A percentile compares a stretch with the other conserved stretches of the same genome.
These are phyloP conservation scores for Ilex paraguariensis DNA, from an alignment of 305 asterid species.

Conservation along the genomic window DNA sequence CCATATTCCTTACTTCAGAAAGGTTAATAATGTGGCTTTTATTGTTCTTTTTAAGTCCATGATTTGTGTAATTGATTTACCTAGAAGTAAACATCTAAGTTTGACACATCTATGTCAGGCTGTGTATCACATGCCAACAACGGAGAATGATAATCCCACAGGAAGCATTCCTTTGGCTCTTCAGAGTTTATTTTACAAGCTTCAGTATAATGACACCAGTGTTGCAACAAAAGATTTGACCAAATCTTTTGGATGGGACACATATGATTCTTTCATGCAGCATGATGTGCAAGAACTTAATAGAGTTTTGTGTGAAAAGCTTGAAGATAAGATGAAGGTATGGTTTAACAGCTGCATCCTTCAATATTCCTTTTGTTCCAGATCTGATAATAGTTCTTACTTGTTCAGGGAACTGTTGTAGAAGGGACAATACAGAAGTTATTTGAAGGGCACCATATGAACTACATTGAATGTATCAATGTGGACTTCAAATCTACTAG, in stretches of 20 bases:
- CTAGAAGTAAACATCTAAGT: slow-evolving; percentile 21
- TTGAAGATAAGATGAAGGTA: slow-evolving; percentile 97
- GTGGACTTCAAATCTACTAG: slow-evolving; percentile 67
- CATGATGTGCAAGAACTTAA: slow-evolving; percentile 95
- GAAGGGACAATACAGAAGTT: slow-evolving; percentile 95
- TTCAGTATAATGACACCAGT: slow-evolving; percentile 80
- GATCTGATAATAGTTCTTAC: slow-evolving; percentile 10
- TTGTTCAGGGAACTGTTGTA: slow-evolving; percentile 76
- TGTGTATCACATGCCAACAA: slow-evolving; percentile 92
- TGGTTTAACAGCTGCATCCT: neutral
- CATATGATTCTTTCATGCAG: slow-evolving; percentile 88
- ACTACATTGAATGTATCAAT: slow-evolving; percentile 80
- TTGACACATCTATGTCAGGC: slow-evolving; percentile 50
- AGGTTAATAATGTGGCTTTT: slow-evolving; percentile 33
- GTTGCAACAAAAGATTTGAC: slow-evolving; percentile 93
- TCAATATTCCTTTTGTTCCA: neutral
- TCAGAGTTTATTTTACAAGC: slow-evolving; percentile 88
- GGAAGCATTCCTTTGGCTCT: slow-evolving; percentile 93
- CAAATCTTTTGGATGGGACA: slow-evolving; percentile 94
- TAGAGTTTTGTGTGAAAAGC: slow-evolving; percentile 82
- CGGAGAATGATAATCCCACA: slow-evolving; percentile 90
- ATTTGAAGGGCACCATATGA: slow-evolving; percentile 93
- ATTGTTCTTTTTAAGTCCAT: neutral
- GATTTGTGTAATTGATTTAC: slow-evolving; percentile 7
- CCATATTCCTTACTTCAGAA: slow-evolving; percentile 87